These are phyloP conservation scores for Syzygium aromaticum DNA, from an alignment of 345 rosid genomes.

Conservation along the genomic window DNA sequence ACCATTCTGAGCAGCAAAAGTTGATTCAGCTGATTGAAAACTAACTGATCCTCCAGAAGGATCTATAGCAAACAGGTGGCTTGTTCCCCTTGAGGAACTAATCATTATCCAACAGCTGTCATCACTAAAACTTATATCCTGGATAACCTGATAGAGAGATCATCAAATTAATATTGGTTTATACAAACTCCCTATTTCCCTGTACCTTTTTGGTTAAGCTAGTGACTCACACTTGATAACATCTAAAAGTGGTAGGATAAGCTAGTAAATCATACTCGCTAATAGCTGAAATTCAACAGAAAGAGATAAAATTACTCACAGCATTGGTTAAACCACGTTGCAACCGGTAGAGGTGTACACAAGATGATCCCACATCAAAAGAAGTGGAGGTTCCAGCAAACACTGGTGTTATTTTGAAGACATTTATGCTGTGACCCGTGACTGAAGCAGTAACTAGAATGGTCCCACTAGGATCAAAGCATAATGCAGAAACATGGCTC, in stretches of 20 bases:
- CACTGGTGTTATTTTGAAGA: conserved; percentile 72
- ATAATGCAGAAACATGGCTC: conserved; percentile 81
- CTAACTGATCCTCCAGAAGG: conserved; percentile 42
- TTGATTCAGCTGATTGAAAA: conserved; percentile 22
- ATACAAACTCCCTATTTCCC: neutral
- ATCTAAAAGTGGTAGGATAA: neutral
- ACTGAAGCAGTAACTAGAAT: conserved; percentile 91
- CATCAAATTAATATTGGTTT: neutral
- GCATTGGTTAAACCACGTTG: conserved; percentile 97
- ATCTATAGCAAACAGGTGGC: conserved; percentile 83
- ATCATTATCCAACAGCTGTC: conserved; percentile 88
- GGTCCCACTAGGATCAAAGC: conserved; percentile 90
- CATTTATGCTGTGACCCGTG: conserved; percentile 87
- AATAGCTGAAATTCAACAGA: neutral
- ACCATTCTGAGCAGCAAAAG: conserved; percentile 17
- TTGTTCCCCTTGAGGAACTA: conserved; percentile 90
- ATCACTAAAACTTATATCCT: conserved; percentile 82
- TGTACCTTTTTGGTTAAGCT: neutral
- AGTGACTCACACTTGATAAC: neutral
- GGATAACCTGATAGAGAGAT: conserved; percentile 58
- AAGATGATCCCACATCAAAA: conserved; percentile 31
- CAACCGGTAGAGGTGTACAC: conserved; percentile 71
- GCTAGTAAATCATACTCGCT: neutral
- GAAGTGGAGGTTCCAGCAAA: conserved; percentile 25
- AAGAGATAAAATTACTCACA: conserved; percentile 30